Conservation (phyloP, 306 rosid genomes). For the Macrotyloma uniflorum region DNA sequence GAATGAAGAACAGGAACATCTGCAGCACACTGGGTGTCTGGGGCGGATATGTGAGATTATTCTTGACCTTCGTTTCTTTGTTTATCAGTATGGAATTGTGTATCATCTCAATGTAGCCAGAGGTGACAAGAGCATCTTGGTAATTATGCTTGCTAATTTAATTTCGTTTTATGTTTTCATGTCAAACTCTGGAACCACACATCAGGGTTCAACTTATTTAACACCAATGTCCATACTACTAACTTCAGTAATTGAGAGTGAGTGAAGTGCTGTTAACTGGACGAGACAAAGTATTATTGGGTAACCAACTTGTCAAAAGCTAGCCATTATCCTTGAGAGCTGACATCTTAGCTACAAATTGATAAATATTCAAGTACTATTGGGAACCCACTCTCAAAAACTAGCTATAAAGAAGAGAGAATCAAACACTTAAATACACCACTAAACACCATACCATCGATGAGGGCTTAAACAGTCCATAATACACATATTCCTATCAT, state of each 20-base stretch:
- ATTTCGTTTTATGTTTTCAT: slow-evolving; percentile 27
- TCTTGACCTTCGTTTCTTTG: slow-evolving; percentile 78
- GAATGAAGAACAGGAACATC: slow-evolving; percentile 98
- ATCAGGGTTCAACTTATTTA: slow-evolving; percentile 21
- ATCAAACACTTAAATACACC: too few relatives aligned
- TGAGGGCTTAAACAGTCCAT: too few relatives aligned
- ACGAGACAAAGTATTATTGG: background rate
- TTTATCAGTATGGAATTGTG: slow-evolving; percentile 92
- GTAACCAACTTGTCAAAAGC: too few relatives aligned
- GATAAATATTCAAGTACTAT: too few relatives aligned
- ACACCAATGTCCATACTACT: slow-evolving; percentile 13
- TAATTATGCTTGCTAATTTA: slow-evolving; percentile 43
- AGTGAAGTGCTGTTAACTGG: background rate
- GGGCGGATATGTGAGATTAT: slow-evolving; percentile 78
- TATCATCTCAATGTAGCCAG: slow-evolving; percentile 80
- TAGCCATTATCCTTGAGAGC: too few relatives aligned
- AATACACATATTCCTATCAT: too few relatives aligned
- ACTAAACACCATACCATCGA: too few relatives aligned
- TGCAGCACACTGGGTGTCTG: slow-evolving; percentile 64
- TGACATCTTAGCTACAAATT: too few relatives aligned
- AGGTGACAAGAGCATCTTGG: slow-evolving; percentile 75
- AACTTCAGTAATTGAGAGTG: slow-evolving; percentile 6
- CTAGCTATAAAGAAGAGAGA: too few relatives aligned
- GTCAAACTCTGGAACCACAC: slow-evolving; percentile 17
- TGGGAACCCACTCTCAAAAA: background rate